Base-by-base conservation (phyloP, 2,329 filamentous ascomycete genomes). In the Stenocarpella maydis region DNA sequence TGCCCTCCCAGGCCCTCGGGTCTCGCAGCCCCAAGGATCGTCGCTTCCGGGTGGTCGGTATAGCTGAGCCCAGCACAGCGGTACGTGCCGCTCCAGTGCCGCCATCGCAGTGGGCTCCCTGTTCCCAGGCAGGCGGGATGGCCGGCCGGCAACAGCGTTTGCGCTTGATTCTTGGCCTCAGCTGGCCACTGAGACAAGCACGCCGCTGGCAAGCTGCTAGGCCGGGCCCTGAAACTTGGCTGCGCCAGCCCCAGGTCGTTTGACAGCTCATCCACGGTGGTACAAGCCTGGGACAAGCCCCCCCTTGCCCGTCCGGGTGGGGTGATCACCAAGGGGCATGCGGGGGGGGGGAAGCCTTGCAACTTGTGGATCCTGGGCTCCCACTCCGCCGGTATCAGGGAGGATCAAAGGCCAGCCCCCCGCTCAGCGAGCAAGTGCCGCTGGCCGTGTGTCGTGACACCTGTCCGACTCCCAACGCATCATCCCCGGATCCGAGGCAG, bases 41-140 rank as follows among this genome's bases (percentile, higher is more conserved):
- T 67, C 65, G 65, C 52, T 58, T 67, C 65, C 65, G 65, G 37
- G 45, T 26, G 41, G 65, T 53, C 65, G 65, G 65, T 41, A 65
- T 53, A 28, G 65, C 31, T 49, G 65, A 55, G 41, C 52, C 65
- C 65, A 58, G 31, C 28, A 12, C 17, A 31, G 65, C 41, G 64
- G 64, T 67, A 67, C 50, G 37, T 65, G 63, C 49, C 41, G 52
- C 64, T 26, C 52, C 52, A 37, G 52, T 9, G 50, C 34, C 50
- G 50, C 39, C 37, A 45, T 37, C 26, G 17, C n/a, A 66, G 50
- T 45, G 52, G 45, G 61, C 61, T 53, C 53, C 45, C n/a, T 28
- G 61, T 53, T n/a, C n/a, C 45, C 43, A 41, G 34, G 47, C 34
- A 19, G 47, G 47, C 58, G 58, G 58, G 28, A 49, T 63, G 43